Percentiles rank a stretch among this genome's conserved stretches.
Conservation (phyloP, 345 rosid genomes). For the Bruguiera sexangula region DNA sequence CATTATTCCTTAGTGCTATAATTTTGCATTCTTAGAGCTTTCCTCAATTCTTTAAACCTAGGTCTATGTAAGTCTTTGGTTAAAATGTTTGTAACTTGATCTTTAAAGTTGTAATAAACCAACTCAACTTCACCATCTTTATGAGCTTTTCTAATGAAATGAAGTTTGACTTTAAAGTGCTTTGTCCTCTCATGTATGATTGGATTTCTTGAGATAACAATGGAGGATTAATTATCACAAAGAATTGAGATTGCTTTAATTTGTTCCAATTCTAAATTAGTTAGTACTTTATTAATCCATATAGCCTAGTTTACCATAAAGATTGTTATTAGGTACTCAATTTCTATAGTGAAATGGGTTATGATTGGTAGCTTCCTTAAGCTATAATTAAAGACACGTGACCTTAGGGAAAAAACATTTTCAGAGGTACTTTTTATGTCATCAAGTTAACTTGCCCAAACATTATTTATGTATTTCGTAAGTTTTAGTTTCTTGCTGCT, state of each 20-base stretch:
- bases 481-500: too few species aligned
- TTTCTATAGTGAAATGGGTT: background rate
- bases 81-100: too few species aligned
- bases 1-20: too few species aligned
- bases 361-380: background rate
- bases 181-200: background rate
- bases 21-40: too few species aligned
- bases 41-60: too few species aligned
- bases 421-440: background rate
- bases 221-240: background rate
- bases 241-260: background rate
- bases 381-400: background rate
- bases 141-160: background rate
- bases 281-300: background rate
- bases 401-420: background rate
- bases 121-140: background rate
- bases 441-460: too few species aligned
- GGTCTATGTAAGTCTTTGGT: too few species aligned
- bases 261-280: background rate
- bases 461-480: too few species aligned
- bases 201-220: background rate
- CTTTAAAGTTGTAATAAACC: background rate
- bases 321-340: background rate
- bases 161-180: background rate
- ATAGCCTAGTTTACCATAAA: background rate